phyloP scores from a whole-genome alignment of 2,329 filamentous ascomycete species.

The Arachnomyces sp. region DNA sequence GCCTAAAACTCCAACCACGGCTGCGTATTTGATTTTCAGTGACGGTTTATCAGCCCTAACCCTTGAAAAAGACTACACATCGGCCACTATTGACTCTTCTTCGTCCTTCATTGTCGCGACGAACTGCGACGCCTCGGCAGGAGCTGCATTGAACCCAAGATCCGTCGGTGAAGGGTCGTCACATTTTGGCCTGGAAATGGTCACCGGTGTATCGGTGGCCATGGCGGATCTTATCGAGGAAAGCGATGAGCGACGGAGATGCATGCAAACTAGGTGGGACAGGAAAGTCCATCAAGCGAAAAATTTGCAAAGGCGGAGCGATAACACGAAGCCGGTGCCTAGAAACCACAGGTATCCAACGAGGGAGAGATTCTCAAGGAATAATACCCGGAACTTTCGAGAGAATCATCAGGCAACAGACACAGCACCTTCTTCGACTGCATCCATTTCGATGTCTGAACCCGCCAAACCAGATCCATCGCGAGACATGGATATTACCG shows the following conservation, averaged over 20 bases:
- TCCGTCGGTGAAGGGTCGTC: slow-evolving; percentile 13
- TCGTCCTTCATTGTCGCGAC: slow-evolving; percentile 47
- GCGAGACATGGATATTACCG: slow-evolving; percentile 13
- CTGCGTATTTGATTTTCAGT: slow-evolving; percentile 51
- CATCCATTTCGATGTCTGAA: no score
- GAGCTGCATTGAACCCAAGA: slow-evolving; percentile 12
- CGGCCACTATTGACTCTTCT: slow-evolving; percentile 38
- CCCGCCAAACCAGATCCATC: not conserved
- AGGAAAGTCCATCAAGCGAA: slow-evolving; percentile 16
- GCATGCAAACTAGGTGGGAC: slow-evolving; percentile 34
- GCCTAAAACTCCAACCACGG: slow-evolving; percentile 37
- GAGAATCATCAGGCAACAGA: not conserved
- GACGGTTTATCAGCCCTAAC: slow-evolving; percentile 40
- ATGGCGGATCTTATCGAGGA: slow-evolving; percentile 25
- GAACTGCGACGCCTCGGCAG: slow-evolving; percentile 43
- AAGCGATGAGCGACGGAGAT: slow-evolving; percentile 26
- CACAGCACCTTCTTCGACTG: no score
- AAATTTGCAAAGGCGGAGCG: slow-evolving; percentile 1
- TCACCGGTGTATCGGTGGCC: slow-evolving; percentile 10
- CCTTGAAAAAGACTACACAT: slow-evolving; percentile 49
- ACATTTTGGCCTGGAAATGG: slow-evolving; percentile 14
- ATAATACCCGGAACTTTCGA: not conserved
- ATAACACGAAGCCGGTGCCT: not conserved
- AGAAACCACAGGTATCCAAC: no score
- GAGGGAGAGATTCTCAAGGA: not conserved